Base-by-base conservation (phyloP, 176 grass and related monocot genomes). In the Phyllostachys edulis region DNA sequence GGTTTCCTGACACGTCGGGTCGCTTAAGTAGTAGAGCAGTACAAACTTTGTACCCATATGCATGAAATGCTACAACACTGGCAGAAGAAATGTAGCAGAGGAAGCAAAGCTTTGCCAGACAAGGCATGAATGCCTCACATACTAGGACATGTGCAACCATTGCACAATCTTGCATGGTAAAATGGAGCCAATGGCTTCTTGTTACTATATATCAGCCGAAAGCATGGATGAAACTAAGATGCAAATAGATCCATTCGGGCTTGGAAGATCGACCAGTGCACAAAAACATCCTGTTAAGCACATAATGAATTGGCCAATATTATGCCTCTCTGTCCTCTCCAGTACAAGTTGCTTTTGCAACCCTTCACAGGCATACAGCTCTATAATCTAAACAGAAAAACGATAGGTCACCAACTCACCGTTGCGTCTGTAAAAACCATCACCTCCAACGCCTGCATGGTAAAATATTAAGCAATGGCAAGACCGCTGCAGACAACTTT, bases 301-400 rank as follows among this genome's bases (percentile, higher is more conserved):
- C 81, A 73, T 38, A 78, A 73, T 18, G 60, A 83, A 83, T 79
- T 68, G 4, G 67, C 88, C 68, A 86, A 77, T 82, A 73, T 32
- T 73, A 67, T 82, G 44, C 21, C 29, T 32, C 57, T 71, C 65
- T 64, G 45, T 50, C 60, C 40, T 44, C 83, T 42, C n/a, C 55
- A 29, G 78, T 82, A 77, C 64, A 90, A 67, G 83, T 69, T 52
- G 40, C 40, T 68, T 59, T 72, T 81, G 56, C 72, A 60, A 81
- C 45, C 54, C 71, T 64, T 45, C 4, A 34, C 29, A 62, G 36
- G 42, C 63, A 69, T 57, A 51, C 14, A 24, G 70, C 55, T 81
- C 21, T 75, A 61, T 61, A 15, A 74, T 68, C 56, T 86, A 86
- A 68, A 85, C 44, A 69, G 36, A 85, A 85, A 75, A 77, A 7